These are phyloP conservation scores for Globisporangium middletonii DNA, from an alignment of 352 stramenopile species.

Conservation along the genomic window DNA sequence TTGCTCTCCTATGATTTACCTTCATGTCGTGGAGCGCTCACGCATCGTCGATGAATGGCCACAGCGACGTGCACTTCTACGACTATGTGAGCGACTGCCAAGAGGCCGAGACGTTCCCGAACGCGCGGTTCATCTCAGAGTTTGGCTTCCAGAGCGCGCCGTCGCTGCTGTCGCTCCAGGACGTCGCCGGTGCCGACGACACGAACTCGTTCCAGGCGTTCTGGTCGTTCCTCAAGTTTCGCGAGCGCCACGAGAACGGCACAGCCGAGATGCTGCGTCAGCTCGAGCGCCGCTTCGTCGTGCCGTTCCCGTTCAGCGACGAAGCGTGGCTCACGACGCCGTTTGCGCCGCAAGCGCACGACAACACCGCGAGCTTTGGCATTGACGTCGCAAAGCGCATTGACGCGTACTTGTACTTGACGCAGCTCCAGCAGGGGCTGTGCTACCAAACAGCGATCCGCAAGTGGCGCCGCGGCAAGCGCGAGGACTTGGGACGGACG, in stretches of 20 bases:
- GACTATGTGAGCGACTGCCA: constrained; percentile 79
- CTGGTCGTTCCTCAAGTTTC: constrained; percentile 70
- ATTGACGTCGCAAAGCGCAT: constrained; percentile 42
- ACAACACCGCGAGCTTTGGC: constrained; percentile 16
- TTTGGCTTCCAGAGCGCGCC: constrained; percentile 84
- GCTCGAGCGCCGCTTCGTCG: constrained; percentile 57
- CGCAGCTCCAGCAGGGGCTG: constrained; percentile 70
- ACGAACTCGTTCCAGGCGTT: constrained; percentile 68
- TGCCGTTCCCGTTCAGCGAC: constrained; percentile 58
- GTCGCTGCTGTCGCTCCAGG: constrained; percentile 39
- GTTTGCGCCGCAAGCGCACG: constrained; percentile 8
- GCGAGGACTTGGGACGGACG: constrained; percentile 34
- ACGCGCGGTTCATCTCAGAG: constrained; percentile 77
- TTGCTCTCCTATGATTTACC: neutral
- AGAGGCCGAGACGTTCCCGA: constrained; percentile 60
- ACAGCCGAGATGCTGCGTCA: constrained; percentile 69
- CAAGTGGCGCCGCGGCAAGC: constrained; percentile 64
- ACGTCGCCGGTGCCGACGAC: constrained; percentile 45
- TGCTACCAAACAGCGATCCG: constrained; percentile 77
- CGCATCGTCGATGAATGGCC: neutral
- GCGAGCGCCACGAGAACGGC: constrained; percentile 77
- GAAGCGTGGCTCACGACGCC: constrained; percentile 42
- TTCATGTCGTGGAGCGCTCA: neutral
- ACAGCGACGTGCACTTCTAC: constrained; percentile 83
- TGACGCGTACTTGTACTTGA: constrained; percentile 63